Base-by-base conservation (phyloP, 2,329 filamentous ascomycete genomes). In the Colletotrichum truncatum region DNA sequence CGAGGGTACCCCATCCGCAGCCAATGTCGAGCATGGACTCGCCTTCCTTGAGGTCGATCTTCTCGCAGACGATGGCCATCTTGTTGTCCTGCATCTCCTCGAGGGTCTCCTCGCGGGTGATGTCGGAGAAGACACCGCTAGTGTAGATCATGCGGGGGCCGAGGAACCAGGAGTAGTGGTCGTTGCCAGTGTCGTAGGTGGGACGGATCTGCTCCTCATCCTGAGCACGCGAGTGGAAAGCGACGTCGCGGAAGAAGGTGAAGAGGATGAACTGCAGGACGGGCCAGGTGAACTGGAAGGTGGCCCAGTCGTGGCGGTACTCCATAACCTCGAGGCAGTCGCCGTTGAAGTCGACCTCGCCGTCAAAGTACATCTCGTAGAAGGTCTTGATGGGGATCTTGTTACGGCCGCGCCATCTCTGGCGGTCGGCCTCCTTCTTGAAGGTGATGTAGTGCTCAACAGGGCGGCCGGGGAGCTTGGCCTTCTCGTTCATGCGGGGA, bases 111-210 rank as follows among this genome's bases (percentile, higher is more conserved):
- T 98, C 96, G 71, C 85, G 87, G 80, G 91, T 89, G 78, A 93
- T 88, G 79, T 98, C 94, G 67, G 92, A 91, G 77, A 99, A 97
- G 74, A 99, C 85, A 73, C 96, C 96, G 53, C 93, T 97, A 54
- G 96, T 99, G 85, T 98, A 98, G 81, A 98, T 93, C 96, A 98
- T 99, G 76, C 95, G 94, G 65, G 95, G 95, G 67, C 96, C 96
- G 69, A 98, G 88, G 87, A 98, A 98, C 94, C 94, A 99, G 78
- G 89, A 91, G 85, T 99, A 99, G 83, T 98, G 97, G 81, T 98
- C 96, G 78, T 99, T 94, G 76, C 96, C 96, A 70, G 94, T 91
- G 86, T 98, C 96, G 81, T 99, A 99, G 84, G 98, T 94, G 79
- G 94, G 93, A 76, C 94, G 93, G 62, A 98, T 94, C 83, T 98